Base-by-base conservation (phyloP, 768 basidiomycete species). In the Collybia mongolica region DNA sequence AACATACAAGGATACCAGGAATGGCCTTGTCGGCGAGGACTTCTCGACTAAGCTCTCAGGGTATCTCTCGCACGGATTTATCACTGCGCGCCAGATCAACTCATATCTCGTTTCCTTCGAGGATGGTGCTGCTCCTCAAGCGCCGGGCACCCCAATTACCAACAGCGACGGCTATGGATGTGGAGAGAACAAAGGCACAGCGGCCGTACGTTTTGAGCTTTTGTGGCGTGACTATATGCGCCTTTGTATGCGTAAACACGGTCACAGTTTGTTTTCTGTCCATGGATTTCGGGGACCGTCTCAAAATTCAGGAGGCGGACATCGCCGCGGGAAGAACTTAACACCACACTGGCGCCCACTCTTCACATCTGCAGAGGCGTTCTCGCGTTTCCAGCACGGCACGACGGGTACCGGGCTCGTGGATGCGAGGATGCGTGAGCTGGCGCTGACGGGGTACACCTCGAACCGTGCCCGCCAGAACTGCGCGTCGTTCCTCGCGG, bases 391-490 rank as follows among this genome's bases (percentile, higher is more conserved):
- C 40, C 40, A 42, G 40, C 6, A 42, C 24, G 40, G 40, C 5
- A 42, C 40, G 19, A 42, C 40, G 18, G 40, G 40, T 12, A 42
- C 40, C 19, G 40, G 40, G 15, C 40, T 42, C 5, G 18, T 42
- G 6, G 40, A 42, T 42, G 40, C 40, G 19, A 42, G 40, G 6
- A 42, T 42, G 40, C 40, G 40, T 5, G 40, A 42, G 40, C 19
- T 42, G 14, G 38, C 38, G 15, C 37, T 48, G 12, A 39, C 37
- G 2, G 37, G 38, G 15, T 48, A 48, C n/a, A 48, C 46, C 17
- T 48, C 46, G 5, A 48, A 48, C 37, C 20, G 46, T 18, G 46
- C 46, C 17, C 37, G 46, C n/a, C 46, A 48, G 23, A 48, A 39
- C 23, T 39, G 46, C 37, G 46, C 46, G 12, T 48, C 46, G 22